Conservation (phyloP, 2,329 filamentous ascomycete species). For the Aspergillus tubingensis region DNA sequence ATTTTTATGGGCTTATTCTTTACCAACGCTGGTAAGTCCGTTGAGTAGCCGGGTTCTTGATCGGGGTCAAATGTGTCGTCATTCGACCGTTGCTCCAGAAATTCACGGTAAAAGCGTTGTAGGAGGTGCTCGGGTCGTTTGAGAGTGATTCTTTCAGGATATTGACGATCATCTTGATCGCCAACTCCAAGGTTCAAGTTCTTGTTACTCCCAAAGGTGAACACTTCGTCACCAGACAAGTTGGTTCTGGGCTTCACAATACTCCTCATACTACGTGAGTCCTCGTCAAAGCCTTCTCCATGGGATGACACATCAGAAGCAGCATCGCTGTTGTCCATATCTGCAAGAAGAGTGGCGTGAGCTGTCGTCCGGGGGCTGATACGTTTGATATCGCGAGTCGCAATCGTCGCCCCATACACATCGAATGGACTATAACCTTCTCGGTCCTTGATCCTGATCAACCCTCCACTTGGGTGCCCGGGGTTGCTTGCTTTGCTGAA, state of each 20-base stretch:
- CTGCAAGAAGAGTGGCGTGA: slow-evolving; percentile 46
- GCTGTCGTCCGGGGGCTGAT: slow-evolving; percentile 27
- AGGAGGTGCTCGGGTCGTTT: slow-evolving; percentile 77
- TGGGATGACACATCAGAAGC: slow-evolving; percentile 32
- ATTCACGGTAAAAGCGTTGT: slow-evolving; percentile 70
- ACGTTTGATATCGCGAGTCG: slow-evolving; percentile 65
- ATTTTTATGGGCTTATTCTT: slow-evolving; percentile 72
- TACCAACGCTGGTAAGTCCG: slow-evolving; percentile 71
- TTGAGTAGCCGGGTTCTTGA: slow-evolving; percentile 38
- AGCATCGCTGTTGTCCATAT: slow-evolving; percentile 45
- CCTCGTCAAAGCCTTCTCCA: slow-evolving; percentile 53
- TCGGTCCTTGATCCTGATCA: slow-evolving; percentile 94
- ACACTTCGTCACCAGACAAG: slow-evolving; percentile 77
- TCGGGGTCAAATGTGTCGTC: slow-evolving; percentile 23
- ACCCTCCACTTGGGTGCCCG: slow-evolving; percentile 64
- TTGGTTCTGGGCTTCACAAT: slow-evolving; percentile 37
- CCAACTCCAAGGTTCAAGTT: slow-evolving; percentile 90
- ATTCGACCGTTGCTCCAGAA: slow-evolving; percentile 50
- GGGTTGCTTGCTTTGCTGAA: slow-evolving; percentile 59
- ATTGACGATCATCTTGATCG: slow-evolving; percentile 94
- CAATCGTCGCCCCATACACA: slow-evolving; percentile 84
- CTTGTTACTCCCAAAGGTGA: slow-evolving; percentile 94
- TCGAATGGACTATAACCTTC: slow-evolving; percentile 96
- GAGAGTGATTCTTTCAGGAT: slow-evolving; percentile 78
- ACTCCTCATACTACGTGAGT: slow-evolving; percentile 35